A percentile compares a stretch with the other conserved stretches of the same genome.
Evolutionary conservation across 352 stramenopile genomes (phyloP).

Genomic region (Globisporangium carolinianum): DNA sequence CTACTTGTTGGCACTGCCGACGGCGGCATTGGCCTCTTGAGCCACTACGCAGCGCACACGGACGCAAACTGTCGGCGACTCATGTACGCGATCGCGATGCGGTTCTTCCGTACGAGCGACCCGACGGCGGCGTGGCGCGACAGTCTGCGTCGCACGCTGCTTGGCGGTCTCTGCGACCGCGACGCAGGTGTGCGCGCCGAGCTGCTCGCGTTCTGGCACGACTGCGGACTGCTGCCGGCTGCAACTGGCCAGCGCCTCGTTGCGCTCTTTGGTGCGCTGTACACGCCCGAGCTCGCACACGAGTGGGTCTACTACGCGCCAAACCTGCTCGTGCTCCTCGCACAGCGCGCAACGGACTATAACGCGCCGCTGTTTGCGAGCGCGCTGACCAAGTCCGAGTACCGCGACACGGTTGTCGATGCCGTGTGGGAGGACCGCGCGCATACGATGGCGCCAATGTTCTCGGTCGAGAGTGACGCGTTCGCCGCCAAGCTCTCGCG

Average conservation of each 20-base stretch:
- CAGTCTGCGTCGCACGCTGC: conserved; percentile 25
- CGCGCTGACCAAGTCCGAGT: conserved; percentile 37
- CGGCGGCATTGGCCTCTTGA: conserved; percentile 36
- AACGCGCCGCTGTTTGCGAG: conserved; percentile 39
- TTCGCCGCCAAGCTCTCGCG: conserved; percentile 22
- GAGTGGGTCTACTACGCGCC: conserved; percentile 66
- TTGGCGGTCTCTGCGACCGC: conserved; percentile 43
- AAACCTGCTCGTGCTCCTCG: conserved; percentile 45
- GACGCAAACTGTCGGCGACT: conserved; percentile 29
- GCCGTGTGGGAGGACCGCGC: conserved; percentile 58
- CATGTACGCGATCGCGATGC: conserved; percentile 34
- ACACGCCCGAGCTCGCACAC: conserved; percentile 35
- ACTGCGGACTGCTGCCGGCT: conserved; percentile 18
- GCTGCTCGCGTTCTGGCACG: conserved; percentile 43
- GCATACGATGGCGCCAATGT: conserved; percentile 67
- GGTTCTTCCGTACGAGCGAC: conserved; percentile 21
- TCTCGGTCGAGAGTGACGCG: conserved; percentile 59
- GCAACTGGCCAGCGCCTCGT: conserved; percentile 37
- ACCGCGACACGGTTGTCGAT: conserved; percentile 51
- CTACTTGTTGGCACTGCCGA: conserved; percentile 19
- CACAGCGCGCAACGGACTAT: conserved; percentile 18
- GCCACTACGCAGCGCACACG: conserved; percentile 26
- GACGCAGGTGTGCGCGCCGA: conserved; percentile 33
- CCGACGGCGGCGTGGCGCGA: conserved; percentile 13
- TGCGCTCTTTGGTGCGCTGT: conserved; percentile 48